phyloP scores from a whole-genome alignment of 2,329 filamentous ascomycete species.

The Xylaria sp. region DNA sequence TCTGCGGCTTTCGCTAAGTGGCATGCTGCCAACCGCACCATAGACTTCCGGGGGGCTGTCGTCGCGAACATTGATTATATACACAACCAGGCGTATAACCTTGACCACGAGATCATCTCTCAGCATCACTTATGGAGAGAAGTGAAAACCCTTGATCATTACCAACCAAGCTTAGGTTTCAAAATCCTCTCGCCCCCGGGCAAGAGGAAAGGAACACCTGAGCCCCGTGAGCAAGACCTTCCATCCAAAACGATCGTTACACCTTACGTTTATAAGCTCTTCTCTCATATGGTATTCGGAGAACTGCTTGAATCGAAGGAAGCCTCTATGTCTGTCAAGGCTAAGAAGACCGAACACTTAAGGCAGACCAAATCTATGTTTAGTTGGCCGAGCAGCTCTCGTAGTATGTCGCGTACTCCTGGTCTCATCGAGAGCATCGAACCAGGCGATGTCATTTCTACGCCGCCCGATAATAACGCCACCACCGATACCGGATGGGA shows the following conservation, averaged over 20 bases:
- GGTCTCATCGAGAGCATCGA: constrained; percentile 51
- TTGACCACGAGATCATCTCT: constrained; percentile 47
- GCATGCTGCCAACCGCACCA: constrained; percentile 58
- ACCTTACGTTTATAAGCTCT: constrained; percentile 72
- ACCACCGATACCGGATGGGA: constrained; percentile 68
- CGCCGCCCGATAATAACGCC: constrained; percentile 56
- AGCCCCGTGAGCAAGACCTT: constrained; percentile 2
- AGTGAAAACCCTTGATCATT: constrained; percentile 52
- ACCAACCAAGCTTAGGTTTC: constrained; percentile 45
- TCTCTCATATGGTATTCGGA: constrained; percentile 71
- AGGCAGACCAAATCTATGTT: constrained; percentile 27
- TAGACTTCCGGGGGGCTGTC: constrained; percentile 73
- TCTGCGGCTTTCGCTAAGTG: constrained; percentile 61
- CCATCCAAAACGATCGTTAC: constrained; percentile 72
- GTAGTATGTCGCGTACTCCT: constrained; percentile 8
- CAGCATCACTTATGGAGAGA: constrained; percentile 67
- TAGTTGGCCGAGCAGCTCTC: constrained; percentile 1
- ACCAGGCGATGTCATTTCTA: constrained; percentile 63
- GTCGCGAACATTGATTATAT: constrained; percentile 71
- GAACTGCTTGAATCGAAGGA: constrained; percentile 58
- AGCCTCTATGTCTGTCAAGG: constrained; percentile 45
- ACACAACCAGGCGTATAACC: constrained; percentile 69
- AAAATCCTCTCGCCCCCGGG: constrained; percentile 30
- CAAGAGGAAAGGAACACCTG: not conserved
- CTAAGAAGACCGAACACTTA: constrained; percentile 48